A percentile compares a stretch with the other conserved stretches of the same genome.
phyloP scores from a whole-genome alignment of 2,329 filamentous ascomycete genomes.

The Trichoderma hamatum region DNA sequence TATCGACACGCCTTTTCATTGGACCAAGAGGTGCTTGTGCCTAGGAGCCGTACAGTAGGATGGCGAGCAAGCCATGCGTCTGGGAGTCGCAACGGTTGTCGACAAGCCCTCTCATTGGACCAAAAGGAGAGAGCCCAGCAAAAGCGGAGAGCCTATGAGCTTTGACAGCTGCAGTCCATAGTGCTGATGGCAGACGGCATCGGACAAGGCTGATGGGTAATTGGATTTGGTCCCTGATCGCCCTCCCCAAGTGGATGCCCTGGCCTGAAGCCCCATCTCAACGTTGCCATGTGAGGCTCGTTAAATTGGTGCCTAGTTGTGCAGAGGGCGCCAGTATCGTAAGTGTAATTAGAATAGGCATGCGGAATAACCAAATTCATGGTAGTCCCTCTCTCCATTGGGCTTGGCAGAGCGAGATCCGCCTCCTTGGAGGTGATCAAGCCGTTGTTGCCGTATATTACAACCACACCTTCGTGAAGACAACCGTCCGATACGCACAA shows the following conservation, averaged over 20 bases:
- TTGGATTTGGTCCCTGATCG: conserved; percentile 7
- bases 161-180: conserved; percentile 13
- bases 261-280: neutral
- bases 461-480: neutral
- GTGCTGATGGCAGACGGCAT: conserved; percentile 1
- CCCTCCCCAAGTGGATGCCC: conserved; percentile 1
- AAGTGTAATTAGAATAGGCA: neutral
- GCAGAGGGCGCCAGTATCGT: neutral
- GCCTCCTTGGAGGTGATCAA: neutral
- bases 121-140: neutral
- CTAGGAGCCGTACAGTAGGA: neutral
- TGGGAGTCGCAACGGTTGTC: conserved; percentile 10
- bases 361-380: neutral
- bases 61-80: conserved; percentile 6
- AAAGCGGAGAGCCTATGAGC: neutral
- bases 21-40: neutral
- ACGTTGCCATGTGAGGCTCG: neutral
- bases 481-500: neutral
- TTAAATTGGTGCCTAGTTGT: neutral
- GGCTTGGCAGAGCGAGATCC: neutral
- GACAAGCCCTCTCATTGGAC: conserved; percentile 1
- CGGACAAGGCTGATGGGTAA: conserved; percentile 6
- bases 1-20: conserved; percentile 2
- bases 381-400: neutral
- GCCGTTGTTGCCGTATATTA: neutral